Conservation (phyloP, 176 grass and related monocot species). For the Cenchrus americanus region DNA sequence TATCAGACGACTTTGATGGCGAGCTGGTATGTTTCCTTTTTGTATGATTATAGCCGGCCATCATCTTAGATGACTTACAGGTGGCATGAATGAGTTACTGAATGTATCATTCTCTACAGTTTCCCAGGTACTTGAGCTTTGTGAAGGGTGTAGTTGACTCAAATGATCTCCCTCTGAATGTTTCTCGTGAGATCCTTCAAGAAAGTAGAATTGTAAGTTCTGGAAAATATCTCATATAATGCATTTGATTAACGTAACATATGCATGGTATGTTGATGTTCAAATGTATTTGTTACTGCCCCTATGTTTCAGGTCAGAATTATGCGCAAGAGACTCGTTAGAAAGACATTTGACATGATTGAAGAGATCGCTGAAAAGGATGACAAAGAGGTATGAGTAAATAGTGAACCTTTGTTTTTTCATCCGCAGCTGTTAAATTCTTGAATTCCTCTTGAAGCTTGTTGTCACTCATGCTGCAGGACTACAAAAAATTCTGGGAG, state of each 20-base stretch:
- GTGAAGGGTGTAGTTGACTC: slow-evolving; percentile 92
- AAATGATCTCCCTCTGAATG: slow-evolving; percentile 91
- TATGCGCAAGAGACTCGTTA: slow-evolving; percentile 94
- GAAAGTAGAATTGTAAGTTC: slow-evolving; percentile 92
- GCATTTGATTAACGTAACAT: neutral
- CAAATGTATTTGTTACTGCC: neutral
- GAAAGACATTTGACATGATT: slow-evolving; percentile 99
- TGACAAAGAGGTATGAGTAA: slow-evolving; percentile 63
- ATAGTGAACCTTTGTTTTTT: neutral
- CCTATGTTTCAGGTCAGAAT: slow-evolving; percentile 71
- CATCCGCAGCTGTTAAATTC: neutral
- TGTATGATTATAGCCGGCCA: neutral
- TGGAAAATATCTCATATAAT: neutral
- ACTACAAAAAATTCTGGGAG: slow-evolving; percentile 95
- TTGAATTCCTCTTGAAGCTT: slow-evolving; percentile 1
- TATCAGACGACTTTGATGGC: slow-evolving; percentile 91
- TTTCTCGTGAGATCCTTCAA: slow-evolving; percentile 96
- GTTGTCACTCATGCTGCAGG: slow-evolving; percentile 45
- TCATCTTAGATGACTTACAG: too few relatives aligned
- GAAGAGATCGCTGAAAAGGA: slow-evolving; percentile 80
- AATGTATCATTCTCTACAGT: slow-evolving; percentile 52
- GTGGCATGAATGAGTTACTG: slow-evolving; percentile 19
- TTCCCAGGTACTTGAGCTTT: slow-evolving; percentile 94
- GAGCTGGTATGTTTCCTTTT: slow-evolving; percentile 62
- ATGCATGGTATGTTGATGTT: neutral